Evolutionary conservation across 176 grass and related monocot genomes (phyloP).

Genomic region (Miscanthus lutarioriparius): DNA sequence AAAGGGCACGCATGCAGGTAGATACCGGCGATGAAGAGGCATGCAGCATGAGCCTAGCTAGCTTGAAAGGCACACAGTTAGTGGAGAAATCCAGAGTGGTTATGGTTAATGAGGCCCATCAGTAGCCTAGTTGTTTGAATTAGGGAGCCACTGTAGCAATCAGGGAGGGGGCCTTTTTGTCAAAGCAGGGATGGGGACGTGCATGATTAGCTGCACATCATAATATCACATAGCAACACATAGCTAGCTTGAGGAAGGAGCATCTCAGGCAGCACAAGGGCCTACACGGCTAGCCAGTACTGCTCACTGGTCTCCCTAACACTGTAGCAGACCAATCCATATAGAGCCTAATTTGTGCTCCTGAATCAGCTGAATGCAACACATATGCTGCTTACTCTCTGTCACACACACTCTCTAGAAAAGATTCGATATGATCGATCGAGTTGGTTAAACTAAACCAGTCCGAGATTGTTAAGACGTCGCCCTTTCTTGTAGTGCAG

Average conservation of each 20-base stretch:
- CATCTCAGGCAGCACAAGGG: conserved; percentile 29
- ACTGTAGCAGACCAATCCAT: background rate
- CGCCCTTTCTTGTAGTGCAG: conserved; percentile 44
- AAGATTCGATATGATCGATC: background rate
- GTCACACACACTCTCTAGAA: conserved; percentile 20
- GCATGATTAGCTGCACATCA: conserved; percentile 35
- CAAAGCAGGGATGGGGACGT: conserved; percentile 26
- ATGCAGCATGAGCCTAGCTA: background rate
- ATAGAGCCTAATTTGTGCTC: background rate
- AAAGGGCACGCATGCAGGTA: background rate
- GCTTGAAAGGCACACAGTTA: background rate
- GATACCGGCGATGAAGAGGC: background rate
- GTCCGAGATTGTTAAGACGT: conserved; percentile 63
- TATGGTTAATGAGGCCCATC: conserved; percentile 34
- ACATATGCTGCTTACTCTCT: background rate
- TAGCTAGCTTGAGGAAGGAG: conserved; percentile 56
- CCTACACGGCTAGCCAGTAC: background rate
- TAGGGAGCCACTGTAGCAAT: background rate
- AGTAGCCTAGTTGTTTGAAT: background rate
- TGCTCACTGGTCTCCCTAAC: conserved; percentile 15
- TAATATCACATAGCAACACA: conserved; percentile 33
- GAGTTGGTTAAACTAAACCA: conserved; percentile 61
- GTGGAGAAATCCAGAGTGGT: background rate
- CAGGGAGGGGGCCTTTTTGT: conserved; percentile 19
- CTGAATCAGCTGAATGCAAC: conserved; percentile 1